Evolutionary conservation across 805 yeast genomes (phyloP).

Genomic region (Candida cerambycidarum): DNA sequence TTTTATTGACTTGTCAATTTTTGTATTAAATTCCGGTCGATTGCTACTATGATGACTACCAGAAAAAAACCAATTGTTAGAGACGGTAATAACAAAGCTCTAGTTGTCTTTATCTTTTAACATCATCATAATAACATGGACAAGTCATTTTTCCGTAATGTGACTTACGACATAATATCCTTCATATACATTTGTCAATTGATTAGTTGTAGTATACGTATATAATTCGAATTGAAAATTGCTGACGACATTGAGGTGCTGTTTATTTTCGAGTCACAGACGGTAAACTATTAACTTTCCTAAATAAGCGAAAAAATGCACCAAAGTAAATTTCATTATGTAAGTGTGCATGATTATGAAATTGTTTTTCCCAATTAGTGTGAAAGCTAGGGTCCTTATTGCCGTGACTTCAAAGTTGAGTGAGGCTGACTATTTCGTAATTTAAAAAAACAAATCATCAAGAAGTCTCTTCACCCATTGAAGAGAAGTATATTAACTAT

Average conservation of each 20-base stretch:
- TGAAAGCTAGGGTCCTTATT: not conserved
- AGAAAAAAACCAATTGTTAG: no score
- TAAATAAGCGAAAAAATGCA: not conserved
- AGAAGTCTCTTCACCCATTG: no score
- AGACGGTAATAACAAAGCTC: no score
- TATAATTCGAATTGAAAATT: not conserved
- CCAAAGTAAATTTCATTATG: not conserved
- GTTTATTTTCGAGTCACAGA: not conserved
- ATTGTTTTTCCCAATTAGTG: conserved; percentile 4
- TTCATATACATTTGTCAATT: not conserved
- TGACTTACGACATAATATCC: conserved; percentile 1
- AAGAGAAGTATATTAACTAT: not conserved
- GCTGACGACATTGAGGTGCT: conserved; percentile 1
- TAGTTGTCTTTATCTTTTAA: no score
- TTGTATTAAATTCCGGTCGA: not conserved
- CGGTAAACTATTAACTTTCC: conserved; percentile 4
- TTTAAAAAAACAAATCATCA: no score
- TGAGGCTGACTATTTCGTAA: conserved; percentile 3
- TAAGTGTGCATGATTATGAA: conserved; percentile 3
- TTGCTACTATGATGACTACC: conserved; percentile 5
- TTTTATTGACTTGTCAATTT: not conserved
- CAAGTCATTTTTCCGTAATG: not conserved
- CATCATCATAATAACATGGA: no score
- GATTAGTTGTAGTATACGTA: not conserved
- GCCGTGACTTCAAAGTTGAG: no score